Conservation (phyloP, 768 basidiomycete species). For the Leccinum boreale region DNA sequence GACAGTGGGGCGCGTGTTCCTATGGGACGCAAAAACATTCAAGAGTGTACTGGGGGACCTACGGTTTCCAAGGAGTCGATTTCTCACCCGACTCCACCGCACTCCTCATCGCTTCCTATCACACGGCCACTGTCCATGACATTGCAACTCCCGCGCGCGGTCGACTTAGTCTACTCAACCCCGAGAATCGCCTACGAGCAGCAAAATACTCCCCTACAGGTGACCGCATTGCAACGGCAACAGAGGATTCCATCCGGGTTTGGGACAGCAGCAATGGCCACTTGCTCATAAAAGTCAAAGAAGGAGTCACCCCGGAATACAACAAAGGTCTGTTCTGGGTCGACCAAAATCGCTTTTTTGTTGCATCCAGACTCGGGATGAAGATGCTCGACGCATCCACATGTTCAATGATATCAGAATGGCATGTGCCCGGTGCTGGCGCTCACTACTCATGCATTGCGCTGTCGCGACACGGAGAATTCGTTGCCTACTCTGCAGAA, state of each 20-base stretch:
- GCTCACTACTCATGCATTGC: neutral
- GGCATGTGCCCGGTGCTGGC: neutral
- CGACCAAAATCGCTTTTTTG: neutral
- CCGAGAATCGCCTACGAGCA: neutral
- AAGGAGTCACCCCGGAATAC: neutral
- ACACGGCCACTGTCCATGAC: neutral
- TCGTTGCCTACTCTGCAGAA: neutral
- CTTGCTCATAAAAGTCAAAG: neutral
- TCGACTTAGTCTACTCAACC: neutral
- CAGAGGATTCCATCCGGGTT: neutral
- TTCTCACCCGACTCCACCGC: neutral
- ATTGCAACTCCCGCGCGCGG: neutral
- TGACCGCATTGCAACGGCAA: neutral
- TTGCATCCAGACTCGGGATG: neutral
- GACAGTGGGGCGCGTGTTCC: too few relatives aligned
- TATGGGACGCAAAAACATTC: too few relatives aligned
- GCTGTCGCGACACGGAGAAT: neutral
- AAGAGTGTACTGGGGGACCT: neutral
- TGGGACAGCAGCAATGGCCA: neutral
- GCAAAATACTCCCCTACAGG: neutral
- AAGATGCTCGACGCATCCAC: neutral
- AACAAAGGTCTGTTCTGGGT: constrained; percentile 37
- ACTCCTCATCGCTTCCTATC: neutral
- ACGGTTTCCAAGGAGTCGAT: neutral
- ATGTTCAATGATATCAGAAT: neutral